Percentiles rank a stretch among this genome's conserved stretches.
Evolutionary conservation across 208 protist species (phyloP).

Genomic region (Trypanosoma congolense): DNA sequence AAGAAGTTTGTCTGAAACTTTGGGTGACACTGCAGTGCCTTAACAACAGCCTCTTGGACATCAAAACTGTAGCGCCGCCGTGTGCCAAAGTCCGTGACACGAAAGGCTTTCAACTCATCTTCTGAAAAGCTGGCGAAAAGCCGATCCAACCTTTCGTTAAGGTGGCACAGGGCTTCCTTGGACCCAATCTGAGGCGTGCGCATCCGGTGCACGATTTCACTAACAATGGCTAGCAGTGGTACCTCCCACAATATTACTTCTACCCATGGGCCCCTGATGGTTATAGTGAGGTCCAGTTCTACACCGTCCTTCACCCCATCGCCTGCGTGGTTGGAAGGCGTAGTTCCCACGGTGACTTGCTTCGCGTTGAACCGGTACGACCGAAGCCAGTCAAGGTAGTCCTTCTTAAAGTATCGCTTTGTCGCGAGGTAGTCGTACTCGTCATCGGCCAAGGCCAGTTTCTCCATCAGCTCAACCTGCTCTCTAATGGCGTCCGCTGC

Average conservation of each 20-base stretch:
- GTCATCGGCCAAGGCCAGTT: conserved; percentile 44
- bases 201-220: conserved; percentile 62
- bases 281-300: conserved; percentile 50
- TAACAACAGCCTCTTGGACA: conserved; percentile 76
- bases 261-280: conserved; percentile 75
- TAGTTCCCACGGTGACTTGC: conserved; percentile 56
- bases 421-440: conserved; percentile 64
- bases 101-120: conserved; percentile 49
- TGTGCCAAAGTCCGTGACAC: conserved; percentile 76
- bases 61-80: conserved; percentile 75
- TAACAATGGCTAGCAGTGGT: conserved; percentile 75
- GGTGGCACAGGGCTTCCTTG: conserved; percentile 39
- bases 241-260: conserved; percentile 89
- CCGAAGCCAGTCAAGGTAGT: conserved; percentile 79
- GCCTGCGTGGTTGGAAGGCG: conserved; percentile 26
- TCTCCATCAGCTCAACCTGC: conserved; percentile 46
- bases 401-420: conserved; percentile 63
- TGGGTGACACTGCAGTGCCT: conserved; percentile 36
- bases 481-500: conserved; percentile 51
- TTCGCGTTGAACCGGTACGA: conserved; percentile 72
- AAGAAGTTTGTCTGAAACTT: conserved; percentile 51
- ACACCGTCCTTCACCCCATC: conserved; percentile 24
- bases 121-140: conserved; percentile 48
- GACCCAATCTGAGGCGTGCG: conserved; percentile 43
- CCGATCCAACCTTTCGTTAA: conserved; percentile 47